These are phyloP conservation scores for Ilyonectria robusta DNA, from an alignment of 2,329 filamentous ascomycete species.

Conservation along the genomic window DNA sequence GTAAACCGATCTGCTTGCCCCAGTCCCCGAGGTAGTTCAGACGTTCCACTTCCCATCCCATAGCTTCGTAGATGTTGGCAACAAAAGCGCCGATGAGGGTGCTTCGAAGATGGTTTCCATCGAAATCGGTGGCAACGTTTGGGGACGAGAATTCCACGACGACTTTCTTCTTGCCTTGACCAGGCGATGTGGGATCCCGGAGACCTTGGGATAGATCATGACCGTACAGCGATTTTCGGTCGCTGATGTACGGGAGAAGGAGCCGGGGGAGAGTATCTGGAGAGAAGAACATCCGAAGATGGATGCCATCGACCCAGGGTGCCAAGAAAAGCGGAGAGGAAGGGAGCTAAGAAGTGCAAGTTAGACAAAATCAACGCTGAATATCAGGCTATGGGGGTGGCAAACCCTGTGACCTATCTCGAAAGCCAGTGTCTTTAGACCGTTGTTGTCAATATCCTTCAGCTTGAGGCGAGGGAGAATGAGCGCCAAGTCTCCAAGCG, in stretches of 20 bases:
- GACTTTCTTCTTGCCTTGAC: constrained; percentile 52
- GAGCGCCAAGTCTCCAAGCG: constrained; percentile 30
- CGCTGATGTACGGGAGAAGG: constrained; percentile 32
- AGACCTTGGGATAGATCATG: constrained; percentile 24
- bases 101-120: constrained; percentile 80
- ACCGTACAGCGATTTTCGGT: constrained; percentile 22
- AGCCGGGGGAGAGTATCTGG: constrained; percentile 27
- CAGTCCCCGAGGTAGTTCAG: constrained; percentile 83
- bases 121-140: constrained; percentile 84
- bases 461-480: constrained; percentile 32
- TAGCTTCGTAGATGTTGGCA: constrained; percentile 73
- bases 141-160: constrained; percentile 82
- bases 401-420: constrained; percentile 25
- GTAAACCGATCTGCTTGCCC: constrained; percentile 76
- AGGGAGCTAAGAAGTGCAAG: constrained; percentile 19
- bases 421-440: constrained; percentile 27
- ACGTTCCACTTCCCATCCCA: constrained; percentile 76
- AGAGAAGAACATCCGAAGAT: constrained; percentile 31
- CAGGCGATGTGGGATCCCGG: constrained; percentile 1
- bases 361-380: not conserved
- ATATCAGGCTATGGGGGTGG: not conserved
- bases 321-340: constrained; percentile 26
- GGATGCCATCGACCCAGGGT: constrained; percentile 33
- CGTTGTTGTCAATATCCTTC: constrained; percentile 23
- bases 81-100: constrained; percentile 82